Evolutionary conservation across 495 filamentous ascomycete genomes (phyloP).

Genomic region (Aspergillus sparsus): DNA sequence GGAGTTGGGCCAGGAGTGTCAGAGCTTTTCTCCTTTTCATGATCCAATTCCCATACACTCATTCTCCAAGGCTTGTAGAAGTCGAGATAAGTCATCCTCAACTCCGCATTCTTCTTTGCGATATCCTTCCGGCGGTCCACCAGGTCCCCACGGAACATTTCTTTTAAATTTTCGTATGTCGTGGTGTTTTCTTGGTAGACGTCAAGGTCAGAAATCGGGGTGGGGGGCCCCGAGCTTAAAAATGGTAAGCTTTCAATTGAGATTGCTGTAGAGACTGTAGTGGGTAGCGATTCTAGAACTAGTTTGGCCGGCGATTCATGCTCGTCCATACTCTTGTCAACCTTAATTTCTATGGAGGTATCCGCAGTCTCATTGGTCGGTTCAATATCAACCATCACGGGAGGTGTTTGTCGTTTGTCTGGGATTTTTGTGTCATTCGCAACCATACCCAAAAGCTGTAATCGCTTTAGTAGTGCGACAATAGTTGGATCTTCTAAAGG

Average conservation of each 20-base stretch:
- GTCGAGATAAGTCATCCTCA: constrained; percentile 43
- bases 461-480: constrained; percentile 45
- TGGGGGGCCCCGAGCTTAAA: constrained; percentile 47
- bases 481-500: constrained; percentile 49
- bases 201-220: constrained; percentile 53
- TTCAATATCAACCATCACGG: constrained; percentile 28
- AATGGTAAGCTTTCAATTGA: constrained; percentile 51
- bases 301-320: constrained; percentile 33
- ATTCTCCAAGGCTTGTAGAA: constrained; percentile 53
- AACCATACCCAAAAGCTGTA: constrained; percentile 48
- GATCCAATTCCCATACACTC: constrained; percentile 59
- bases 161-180: constrained; percentile 39
- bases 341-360: constrained; percentile 8
- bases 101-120: constrained; percentile 42
- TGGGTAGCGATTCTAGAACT: constrained; percentile 22
- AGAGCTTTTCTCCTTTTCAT: constrained; percentile 56
- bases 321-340: constrained; percentile 38
- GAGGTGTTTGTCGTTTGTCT: constrained; percentile 26
- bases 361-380: constrained; percentile 6
- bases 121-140: constrained; percentile 45
- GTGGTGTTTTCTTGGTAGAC: constrained; percentile 45
- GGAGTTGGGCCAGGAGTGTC: constrained; percentile 53
- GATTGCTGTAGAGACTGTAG: constrained; percentile 25
- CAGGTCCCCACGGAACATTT: constrained; percentile 38
- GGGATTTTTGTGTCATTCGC: constrained; percentile 28